A percentile compares a stretch with the other conserved stretches of the same genome.
These are phyloP conservation scores for Corymbia calophylla DNA, from an alignment of 441 rosid species.

Conservation along the genomic window DNA sequence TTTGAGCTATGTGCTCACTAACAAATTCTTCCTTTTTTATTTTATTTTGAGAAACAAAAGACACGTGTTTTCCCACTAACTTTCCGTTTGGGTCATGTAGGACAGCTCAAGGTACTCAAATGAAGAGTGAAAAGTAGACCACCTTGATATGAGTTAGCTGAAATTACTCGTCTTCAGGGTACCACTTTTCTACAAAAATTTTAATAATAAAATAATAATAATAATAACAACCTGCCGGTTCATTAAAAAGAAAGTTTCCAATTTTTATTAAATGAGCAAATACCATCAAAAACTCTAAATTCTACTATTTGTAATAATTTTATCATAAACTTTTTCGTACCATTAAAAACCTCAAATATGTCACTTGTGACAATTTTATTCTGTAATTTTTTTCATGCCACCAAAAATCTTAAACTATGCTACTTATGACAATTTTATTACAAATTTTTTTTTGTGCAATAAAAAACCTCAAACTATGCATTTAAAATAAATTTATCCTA, in stretches of 20 bases:
- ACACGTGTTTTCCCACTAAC: background rate
- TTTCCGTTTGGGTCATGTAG: background rate
- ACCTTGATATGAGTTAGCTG: background rate
- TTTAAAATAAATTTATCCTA: too few species aligned
- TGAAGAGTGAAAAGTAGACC: background rate
- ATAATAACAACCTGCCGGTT: background rate
- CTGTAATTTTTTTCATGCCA: too few species aligned
- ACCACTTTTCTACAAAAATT: background rate
- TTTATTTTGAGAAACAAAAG: background rate
- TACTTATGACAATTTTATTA: too few species aligned
- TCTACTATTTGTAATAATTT: too few species aligned
- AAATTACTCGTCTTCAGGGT: background rate
- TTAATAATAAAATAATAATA: background rate
- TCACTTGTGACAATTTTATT: background rate
- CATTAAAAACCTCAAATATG: too few species aligned
- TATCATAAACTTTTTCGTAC: too few species aligned
- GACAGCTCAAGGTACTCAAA: background rate
- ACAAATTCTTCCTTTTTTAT: background rate
- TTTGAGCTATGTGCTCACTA: background rate
- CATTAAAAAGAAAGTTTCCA: too few species aligned
- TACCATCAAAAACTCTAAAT: too few species aligned
- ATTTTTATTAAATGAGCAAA: too few species aligned
- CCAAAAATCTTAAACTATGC: too few species aligned
- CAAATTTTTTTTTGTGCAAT: too few species aligned
- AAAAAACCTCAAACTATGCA: too few species aligned